Percentiles rank a stretch among this genome's conserved stretches.
phyloP scores from a whole-genome alignment of 1,284 basidiomycete species.

The Thelephora terrestris region DNA sequence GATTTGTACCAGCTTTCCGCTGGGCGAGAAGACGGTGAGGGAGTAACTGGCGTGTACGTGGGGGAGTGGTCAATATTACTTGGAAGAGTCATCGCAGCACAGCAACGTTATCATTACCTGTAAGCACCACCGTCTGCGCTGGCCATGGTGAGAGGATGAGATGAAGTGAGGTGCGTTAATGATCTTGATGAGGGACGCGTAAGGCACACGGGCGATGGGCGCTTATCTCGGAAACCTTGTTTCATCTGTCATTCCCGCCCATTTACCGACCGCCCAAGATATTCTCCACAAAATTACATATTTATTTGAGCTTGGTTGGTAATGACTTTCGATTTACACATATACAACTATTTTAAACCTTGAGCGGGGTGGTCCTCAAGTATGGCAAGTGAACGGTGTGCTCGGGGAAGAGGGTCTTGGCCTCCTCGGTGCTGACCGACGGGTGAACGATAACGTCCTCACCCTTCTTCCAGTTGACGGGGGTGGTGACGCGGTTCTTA shows the following conservation, averaged over 20 bases:
- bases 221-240: too few relatives aligned
- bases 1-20: conserved; percentile 97
- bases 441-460: conserved; percentile 95
- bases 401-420: conserved; percentile 78
- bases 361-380: conserved; percentile 65
- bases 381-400: conserved; percentile 65
- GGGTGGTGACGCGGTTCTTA: conserved; percentile 79
- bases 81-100: conserved; percentile 7
- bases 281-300: too few relatives aligned
- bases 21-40: conserved; percentile 97
- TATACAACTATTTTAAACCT: conserved; percentile 25
- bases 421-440: conserved; percentile 79
- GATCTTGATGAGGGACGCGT: conserved; percentile 2
- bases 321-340: too few relatives aligned
- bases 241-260: too few relatives aligned
- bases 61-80: not conserved
- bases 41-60: conserved; percentile 66
- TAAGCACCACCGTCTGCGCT: conserved; percentile 71
- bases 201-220: conserved; percentile 4
- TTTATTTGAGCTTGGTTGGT: too few relatives aligned
- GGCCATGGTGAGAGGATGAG: conserved; percentile 37
- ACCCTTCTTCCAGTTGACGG: conserved; percentile 92
- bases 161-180: not conserved
- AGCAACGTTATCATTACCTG: conserved; percentile 36
- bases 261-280: too few relatives aligned